phyloP scores from a whole-genome alignment of 2,329 filamentous ascomycete genomes.

The Ophiostoma sp. region DNA sequence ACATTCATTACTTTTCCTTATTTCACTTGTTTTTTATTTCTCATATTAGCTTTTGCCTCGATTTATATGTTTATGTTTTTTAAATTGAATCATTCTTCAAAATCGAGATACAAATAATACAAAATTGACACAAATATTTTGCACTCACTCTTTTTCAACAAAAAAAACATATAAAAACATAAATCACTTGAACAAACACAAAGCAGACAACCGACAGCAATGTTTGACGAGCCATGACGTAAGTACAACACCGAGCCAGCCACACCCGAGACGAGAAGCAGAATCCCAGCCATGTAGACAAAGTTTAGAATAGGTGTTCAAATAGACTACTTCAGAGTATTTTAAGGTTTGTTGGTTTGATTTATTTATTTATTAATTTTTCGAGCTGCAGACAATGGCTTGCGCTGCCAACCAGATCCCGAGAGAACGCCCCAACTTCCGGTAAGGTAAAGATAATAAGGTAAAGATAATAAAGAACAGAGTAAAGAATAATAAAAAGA shows the following conservation, averaged over 20 bases:
- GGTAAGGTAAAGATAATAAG: not conserved
- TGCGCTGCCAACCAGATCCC: slow-evolving; percentile 15
- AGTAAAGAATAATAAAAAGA: not conserved
- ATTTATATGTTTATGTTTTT: not conserved
- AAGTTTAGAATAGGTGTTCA: not conserved
- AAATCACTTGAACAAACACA: not conserved
- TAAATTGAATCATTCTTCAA: not conserved
- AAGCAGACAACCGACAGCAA: not conserved
- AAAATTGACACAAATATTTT: no score
- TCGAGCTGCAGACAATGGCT: not conserved
- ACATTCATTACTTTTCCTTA: not conserved
- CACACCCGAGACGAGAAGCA: not conserved
- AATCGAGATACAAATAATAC: no score
- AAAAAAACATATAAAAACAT: not conserved
- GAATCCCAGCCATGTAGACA: not conserved
- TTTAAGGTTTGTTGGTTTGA: not conserved
- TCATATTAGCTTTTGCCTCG: not conserved
- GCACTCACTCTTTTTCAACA: no score
- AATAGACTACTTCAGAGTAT: not conserved
- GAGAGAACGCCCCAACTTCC: slow-evolving; percentile 20
- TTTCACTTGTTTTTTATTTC: not conserved
- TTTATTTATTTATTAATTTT: not conserved
- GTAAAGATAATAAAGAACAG: not conserved
- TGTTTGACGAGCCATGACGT: not conserved
- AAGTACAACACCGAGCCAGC: not conserved